Percentiles rank a stretch among this genome's conserved stretches.
Evolutionary conservation across 2,329 filamentous ascomycete genomes (phyloP).

Genomic region (Talaromyces piceae): DNA sequence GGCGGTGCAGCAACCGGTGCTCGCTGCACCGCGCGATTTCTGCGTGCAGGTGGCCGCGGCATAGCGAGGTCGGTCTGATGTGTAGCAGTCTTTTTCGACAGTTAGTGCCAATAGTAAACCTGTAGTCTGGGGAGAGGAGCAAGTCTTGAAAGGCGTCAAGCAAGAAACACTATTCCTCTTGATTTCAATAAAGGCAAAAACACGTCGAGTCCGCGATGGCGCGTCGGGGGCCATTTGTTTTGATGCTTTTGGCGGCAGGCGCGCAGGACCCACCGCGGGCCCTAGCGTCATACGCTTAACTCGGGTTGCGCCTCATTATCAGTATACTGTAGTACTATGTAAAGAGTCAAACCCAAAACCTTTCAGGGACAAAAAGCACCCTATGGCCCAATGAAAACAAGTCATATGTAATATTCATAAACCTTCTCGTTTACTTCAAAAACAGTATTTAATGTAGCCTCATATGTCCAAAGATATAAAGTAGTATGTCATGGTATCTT

Average conservation of each 20-base stretch:
- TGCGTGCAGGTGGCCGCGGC: slow-evolving; percentile 23
- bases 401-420: background rate
- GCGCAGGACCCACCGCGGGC: background rate
- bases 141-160: too few species aligned
- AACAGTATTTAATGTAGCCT: background rate
- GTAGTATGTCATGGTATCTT: slow-evolving; percentile 13
- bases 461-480: slow-evolving; percentile 1
- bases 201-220: background rate
- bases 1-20: slow-evolving; percentile 5
- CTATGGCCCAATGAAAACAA: background rate
- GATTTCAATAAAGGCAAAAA: too few species aligned
- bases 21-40: slow-evolving; percentile 17
- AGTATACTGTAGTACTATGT: background rate
- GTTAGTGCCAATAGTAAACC: too few species aligned
- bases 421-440: background rate
- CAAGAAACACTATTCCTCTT: too few species aligned
- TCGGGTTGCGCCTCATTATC: background rate
- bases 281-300: background rate
- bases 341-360: background rate
- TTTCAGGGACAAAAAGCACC: too few species aligned
- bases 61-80: slow-evolving; percentile 10
- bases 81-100: too few species aligned
- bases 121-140: too few species aligned
- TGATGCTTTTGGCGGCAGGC: background rate
- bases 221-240: background rate